Evolutionary conservation across 2,329 filamentous ascomycete genomes (phyloP), one percentile per base, ranked within the genome.

Genomic region (Beauveria asiatica): DNA sequence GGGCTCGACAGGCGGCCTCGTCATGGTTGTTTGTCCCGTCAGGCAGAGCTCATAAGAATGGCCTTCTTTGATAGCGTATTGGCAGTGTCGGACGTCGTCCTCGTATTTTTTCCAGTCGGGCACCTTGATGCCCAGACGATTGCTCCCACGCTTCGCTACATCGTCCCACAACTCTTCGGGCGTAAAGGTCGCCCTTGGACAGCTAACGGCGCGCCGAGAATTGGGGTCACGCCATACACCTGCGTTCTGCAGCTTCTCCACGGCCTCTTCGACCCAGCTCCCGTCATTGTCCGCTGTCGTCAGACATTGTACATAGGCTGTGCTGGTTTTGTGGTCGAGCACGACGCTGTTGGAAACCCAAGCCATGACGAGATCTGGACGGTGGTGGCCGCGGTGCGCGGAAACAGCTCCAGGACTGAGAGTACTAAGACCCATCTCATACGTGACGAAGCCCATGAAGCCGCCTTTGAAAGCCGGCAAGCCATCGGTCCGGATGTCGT

Each of bases 21-120:
- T 80, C 65, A 94, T 82, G 41, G 78, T 80, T 11, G 89, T 91
- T 70, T 90, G 86, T 53, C 85, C 86, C 0, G 90, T 95, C 8
- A 95, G 80, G 65, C 90, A 95, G 7, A 96, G 80, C 70, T 96
- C 91, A 71, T 96, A 96, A 0, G 90, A 92, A 63, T 92, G 85
- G 16, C 91, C 91, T 0, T 87, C 85, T 3, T 85, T 82, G 63
- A 96, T 88, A 63, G 83, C 80, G 5, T 83, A 79, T 67, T 93
- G 87, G 67, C 90, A 94, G 42, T 75, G 71, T 23, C 77, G 74
- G n/a, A 94, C 86, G 65, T 88, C 84, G 3, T 76, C 72, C 65
- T 86, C 84, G 68, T 94, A 95, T 19, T 74, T 73, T 16, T 74
- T 66, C 17, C 74, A 69, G 17, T 74, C 70, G 0, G 81, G 81